Base-by-base conservation (phyloP, 371 early-diverging fungal genomes). In the Batkoa obscura region DNA sequence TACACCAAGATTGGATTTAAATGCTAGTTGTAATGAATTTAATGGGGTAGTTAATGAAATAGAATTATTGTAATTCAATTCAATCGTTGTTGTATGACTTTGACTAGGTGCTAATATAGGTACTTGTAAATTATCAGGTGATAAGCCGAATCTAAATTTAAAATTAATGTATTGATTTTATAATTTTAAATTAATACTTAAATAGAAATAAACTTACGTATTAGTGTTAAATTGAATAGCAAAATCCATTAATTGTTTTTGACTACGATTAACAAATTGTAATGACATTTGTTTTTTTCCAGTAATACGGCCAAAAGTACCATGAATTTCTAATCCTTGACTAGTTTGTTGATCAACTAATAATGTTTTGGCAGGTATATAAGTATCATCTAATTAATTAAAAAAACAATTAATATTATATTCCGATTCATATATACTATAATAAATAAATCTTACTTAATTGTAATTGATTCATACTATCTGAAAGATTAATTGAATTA, bases 201-300 rank as follows among this genome's bases (percentile, higher is more conserved):
- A 31, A 4, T 2, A 50, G n/a, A 36, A 10, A 31, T 4, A 50
- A 15, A 17, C 47, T 30, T 37, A 53, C 38, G 38, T 34, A 32
- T 53, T 53, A 36, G n/a, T 35, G 42, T 53, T 53, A 15, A 53
- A 39, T 30, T 53, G 53, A 15, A 53, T 8, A 15, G 53, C 53
- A 53, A 53, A 53, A 6, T 53, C 53, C 5, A n/a, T 3, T 13
- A 53, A 23, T n/a, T 36, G 6, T 3, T 37, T 8, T 2, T 53
- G 2, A 4, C 6, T 15, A 12, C 53, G 53, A 15, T 53, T 53
- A 39, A 15, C 31, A 17, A 53, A 15, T 9, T 38, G 53, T n/a
- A 53, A 30, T 17, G 10, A 9, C 53, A 53, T 53, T 6, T 35
- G 17, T 5, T 37, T 53, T n/a, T 39, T 9, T 12, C 53, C 53